Conservation (phyloP, 2,329 filamentous ascomycete genomes). For the Exserohilum rostratum region DNA sequence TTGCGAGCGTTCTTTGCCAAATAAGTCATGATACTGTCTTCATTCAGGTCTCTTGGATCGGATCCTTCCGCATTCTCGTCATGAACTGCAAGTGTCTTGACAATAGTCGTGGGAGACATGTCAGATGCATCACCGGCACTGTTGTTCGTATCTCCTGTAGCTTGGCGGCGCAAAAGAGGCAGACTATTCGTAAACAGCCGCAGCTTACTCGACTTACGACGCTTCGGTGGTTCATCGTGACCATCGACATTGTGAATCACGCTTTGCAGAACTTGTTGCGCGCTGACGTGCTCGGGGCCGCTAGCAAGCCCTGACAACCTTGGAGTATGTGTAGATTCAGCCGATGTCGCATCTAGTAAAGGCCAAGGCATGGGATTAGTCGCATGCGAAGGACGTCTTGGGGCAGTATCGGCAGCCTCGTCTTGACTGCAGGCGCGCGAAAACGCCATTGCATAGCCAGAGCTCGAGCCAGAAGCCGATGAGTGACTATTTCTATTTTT, state of each 20-base stretch:
- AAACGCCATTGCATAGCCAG: constrained; percentile 19
- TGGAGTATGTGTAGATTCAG: not conserved
- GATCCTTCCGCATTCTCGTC: not conserved
- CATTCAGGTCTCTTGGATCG: constrained; percentile 5
- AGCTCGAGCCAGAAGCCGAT: constrained; percentile 35
- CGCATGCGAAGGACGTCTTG: constrained; percentile 9
- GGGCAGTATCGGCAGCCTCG: constrained; percentile 2
- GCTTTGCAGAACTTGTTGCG: constrained; percentile 17
- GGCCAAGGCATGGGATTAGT: constrained; percentile 17
- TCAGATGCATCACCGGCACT: constrained; percentile 13
- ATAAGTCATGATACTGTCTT: constrained; percentile 20
- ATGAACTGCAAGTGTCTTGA: constrained; percentile 1
- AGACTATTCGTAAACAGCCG: constrained; percentile 27
- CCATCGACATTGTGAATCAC: constrained; percentile 4
- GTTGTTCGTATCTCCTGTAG: constrained; percentile 20
- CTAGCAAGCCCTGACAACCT: not conserved
- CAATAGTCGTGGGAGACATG: not conserved
- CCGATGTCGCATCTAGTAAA: constrained; percentile 12
- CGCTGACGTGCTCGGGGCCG: constrained; percentile 9
- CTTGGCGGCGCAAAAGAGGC: constrained; percentile 28
- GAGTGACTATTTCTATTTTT: constrained; percentile 42
- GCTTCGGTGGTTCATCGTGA: constrained; percentile 9
- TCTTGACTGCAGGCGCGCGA: constrained; percentile 23
- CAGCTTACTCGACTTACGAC: constrained; percentile 25
- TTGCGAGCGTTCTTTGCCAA: constrained; percentile 20